These are phyloP conservation scores for Echeveria elegans DNA, from an alignment of 164 flowering plant genomes.

Conservation along the genomic window DNA sequence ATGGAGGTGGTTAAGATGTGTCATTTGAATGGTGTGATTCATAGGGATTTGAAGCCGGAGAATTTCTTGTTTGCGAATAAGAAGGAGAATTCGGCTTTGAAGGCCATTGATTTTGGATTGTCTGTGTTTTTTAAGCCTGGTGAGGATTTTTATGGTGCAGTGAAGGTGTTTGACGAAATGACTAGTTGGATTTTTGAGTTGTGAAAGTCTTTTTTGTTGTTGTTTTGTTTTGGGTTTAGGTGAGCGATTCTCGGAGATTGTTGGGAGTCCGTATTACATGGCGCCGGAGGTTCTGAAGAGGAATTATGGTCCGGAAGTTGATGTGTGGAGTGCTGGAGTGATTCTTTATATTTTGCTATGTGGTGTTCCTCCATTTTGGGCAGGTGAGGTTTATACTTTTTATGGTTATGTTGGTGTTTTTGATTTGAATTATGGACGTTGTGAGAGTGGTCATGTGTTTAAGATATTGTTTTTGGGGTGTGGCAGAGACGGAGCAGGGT, in stretches of 20 bases:
- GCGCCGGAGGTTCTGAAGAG: slow-evolving; percentile 95
- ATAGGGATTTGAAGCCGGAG: slow-evolving; percentile 93
- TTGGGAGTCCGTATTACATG: slow-evolving; percentile 99
- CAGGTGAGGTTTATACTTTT: slow-evolving; percentile 43
- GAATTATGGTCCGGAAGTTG: slow-evolving; percentile 88
- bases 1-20: slow-evolving; percentile 95
- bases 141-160: slow-evolving; percentile 11
- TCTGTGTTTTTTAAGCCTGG: slow-evolving; percentile 83
- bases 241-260: slow-evolving; percentile 75
- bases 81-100: slow-evolving; percentile 68
- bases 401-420: neutral
- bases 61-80: slow-evolving; percentile 85
- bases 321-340: slow-evolving; percentile 87
- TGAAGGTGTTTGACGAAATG: slow-evolving; percentile 7
- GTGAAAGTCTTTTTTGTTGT: neutral
- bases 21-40: slow-evolving; percentile 85
- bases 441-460: neutral
- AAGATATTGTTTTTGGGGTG: slow-evolving; percentile 5
- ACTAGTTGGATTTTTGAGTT: neutral
- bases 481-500: slow-evolving; percentile 86
- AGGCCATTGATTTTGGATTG: slow-evolving; percentile 92
- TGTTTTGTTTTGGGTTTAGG: slow-evolving; percentile 30
- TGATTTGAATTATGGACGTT: neutral
- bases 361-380: slow-evolving; percentile 97
- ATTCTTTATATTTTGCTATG: slow-evolving; percentile 70